Conservation (phyloP, 202 grass and related monocot species). For the Cymbopogon flexuosus region DNA sequence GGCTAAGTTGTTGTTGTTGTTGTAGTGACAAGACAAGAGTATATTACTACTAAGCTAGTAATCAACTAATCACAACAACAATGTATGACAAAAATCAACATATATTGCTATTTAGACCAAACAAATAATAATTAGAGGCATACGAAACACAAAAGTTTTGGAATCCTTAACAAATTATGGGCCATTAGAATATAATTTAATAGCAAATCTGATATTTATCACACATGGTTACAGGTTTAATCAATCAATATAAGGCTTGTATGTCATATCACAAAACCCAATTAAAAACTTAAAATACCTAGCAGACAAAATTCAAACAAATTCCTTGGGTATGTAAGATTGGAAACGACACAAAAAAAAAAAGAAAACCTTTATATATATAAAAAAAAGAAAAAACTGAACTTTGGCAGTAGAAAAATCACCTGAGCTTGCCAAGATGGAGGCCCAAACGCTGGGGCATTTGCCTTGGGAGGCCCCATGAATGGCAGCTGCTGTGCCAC, state of each 20-base stretch:
- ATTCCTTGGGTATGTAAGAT: background rate
- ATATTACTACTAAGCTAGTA: background rate
- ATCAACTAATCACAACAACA: background rate
- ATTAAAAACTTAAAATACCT: background rate
- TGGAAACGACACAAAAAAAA: background rate
- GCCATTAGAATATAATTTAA: background rate
- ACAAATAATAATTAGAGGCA: background rate
- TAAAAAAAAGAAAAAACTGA: background rate
- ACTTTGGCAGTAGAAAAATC: background rate
- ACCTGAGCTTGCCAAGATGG: conserved; percentile 50
- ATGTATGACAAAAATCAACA: background rate
- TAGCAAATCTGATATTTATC: background rate
- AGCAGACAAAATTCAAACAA: background rate
- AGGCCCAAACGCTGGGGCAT: conserved; percentile 38
- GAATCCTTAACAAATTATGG: background rate
- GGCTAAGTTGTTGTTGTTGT: too few species aligned
- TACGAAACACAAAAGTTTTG: background rate
- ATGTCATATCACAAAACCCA: background rate
- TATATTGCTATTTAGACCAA: background rate
- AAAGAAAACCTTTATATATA: background rate
- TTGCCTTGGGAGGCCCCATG: conserved; percentile 33
- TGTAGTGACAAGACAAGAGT: too few species aligned
- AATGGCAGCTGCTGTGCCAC: conserved; percentile 29
- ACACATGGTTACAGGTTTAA: background rate
- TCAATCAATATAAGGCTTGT: background rate